Base-by-base conservation (phyloP, 1,139 yeast species). In the Debaryomyces sp. region DNA sequence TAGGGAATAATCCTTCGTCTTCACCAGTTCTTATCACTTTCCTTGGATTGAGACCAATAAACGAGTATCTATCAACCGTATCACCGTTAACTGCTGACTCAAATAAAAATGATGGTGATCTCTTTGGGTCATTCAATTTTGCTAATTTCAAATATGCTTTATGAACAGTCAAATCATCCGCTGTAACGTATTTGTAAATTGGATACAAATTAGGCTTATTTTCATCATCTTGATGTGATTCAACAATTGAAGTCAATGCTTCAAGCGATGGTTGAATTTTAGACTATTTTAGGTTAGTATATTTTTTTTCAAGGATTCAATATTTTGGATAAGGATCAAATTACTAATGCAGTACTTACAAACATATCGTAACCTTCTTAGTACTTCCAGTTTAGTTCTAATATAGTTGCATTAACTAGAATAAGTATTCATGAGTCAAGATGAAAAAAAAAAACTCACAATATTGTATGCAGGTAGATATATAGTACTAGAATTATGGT, bases 1-100 rank as follows among this genome's bases (percentile, higher is more conserved):
- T 82, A 0, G 64, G 53, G 49, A 51, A 75, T 7, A 57, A 54
- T 0, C 37, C 52, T 4, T 59, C 53, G 50, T 73, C 68, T 46
- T 76, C 80, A 2, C 98, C 98, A 1, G 98, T 92, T 54, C 78
- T 81, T 57, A 94, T 87, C 48, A 87, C 77, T 61, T 89, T 88
- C 52, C 86, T 80, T 6, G 99, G 99, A 41, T 81, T 80, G 45
- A 87, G 78, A 2, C 99, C 99, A 63, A 94, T 85, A 64, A 91
- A 92, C 1, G 97, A 89, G 67, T 86, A 94, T 55, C 99, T 77
- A 53, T 89, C 96, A 36, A 94, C 84, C 47, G 88, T 84, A 62
- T 92, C 97, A 43, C 96, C 97, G 50, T 90, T 89, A 53, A 82
- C 80, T 1, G 97, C 94, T 52, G 95, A 84, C 65, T 94, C 99